Base-by-base conservation (phyloP, 441 rosid genomes). In the Croton setiger region DNA sequence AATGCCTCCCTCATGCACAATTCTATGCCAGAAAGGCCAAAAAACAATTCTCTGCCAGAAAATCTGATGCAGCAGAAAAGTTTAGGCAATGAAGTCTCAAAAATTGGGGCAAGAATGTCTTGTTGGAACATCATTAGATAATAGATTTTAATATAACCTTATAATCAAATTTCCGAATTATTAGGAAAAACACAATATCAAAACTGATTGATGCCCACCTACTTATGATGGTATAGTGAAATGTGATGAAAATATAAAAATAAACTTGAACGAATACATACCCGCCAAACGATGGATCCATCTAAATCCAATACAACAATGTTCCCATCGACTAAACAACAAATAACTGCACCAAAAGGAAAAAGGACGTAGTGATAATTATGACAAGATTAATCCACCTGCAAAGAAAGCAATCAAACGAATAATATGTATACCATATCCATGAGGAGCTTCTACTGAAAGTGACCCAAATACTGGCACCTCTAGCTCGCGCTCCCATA, bases 271-370 rank as follows among this genome's bases (percentile, higher is more conserved):
- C 11, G 45, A 48, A 45, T 59, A 66, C 69, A 64, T 84, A 94
- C 98, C 98, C 65, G 89, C 99, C 99, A 95, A 75, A 79, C 57
- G 45, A 84, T 75, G 68, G 88, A 81, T 80, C 98, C 99, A 68
- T 74, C 75, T 18, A 76, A 60, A 82, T 80, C 85, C 70, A 90
- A 3, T 43, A 87, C 89, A n/a, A 89, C 72, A 70, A 95, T 80
- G 54, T 76, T 86, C 48, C 98, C 98, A 84, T 95, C 89, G 66
- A 95, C 98, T 80, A 89, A 80, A 79, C 99, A 95, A 79, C 96
- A 90, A 81, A 95, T 83, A 73, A 95, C 99, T 94, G 87, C 73
- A 72, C 70, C 49, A 73, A 65, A 41, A 35, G 41, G 63, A 36
- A 49, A 51, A 67, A n/a, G 63, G 23, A 45, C 7, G 23, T 23